Conservation (phyloP, 129 eudicot genomes). For the Tagetes patula region DNA sequence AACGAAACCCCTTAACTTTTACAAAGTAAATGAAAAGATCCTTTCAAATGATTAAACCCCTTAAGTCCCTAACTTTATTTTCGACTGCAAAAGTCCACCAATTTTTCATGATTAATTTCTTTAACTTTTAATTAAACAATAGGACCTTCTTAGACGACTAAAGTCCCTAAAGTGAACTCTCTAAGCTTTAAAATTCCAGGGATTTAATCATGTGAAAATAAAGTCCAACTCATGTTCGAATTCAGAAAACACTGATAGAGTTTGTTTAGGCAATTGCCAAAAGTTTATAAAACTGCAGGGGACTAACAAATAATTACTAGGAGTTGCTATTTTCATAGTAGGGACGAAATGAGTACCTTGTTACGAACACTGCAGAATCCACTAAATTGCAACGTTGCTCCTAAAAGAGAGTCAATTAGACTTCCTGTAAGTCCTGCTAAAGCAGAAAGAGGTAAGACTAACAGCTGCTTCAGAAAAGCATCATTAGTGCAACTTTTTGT, state of each 20-base stretch:
- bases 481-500: conserved; percentile 60
- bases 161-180: not conserved
- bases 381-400: conserved; percentile 82
- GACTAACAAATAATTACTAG: not conserved
- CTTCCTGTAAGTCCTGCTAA: conserved; percentile 80
- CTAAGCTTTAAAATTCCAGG: not conserved
- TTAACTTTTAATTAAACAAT: too few species aligned
- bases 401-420: conserved; percentile 66
- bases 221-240: not conserved
- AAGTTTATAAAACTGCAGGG: not conserved
- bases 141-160: not conserved
- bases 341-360: conserved; percentile 45
- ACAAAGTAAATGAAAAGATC: too few species aligned
- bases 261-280: not conserved
- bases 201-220: not conserved
- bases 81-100: too few species aligned
- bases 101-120: too few species aligned
- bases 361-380: conserved; percentile 85
- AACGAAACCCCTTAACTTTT: too few species aligned
- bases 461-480: conserved; percentile 64
- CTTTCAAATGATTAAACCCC: too few species aligned
- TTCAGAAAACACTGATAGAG: not conserved
- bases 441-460: conserved; percentile 82
- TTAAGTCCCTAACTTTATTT: too few species aligned
- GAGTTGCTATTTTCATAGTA: not conserved